Conservation (phyloP, 768 basidiomycete genomes). For the Rhizopogon sp. region DNA sequence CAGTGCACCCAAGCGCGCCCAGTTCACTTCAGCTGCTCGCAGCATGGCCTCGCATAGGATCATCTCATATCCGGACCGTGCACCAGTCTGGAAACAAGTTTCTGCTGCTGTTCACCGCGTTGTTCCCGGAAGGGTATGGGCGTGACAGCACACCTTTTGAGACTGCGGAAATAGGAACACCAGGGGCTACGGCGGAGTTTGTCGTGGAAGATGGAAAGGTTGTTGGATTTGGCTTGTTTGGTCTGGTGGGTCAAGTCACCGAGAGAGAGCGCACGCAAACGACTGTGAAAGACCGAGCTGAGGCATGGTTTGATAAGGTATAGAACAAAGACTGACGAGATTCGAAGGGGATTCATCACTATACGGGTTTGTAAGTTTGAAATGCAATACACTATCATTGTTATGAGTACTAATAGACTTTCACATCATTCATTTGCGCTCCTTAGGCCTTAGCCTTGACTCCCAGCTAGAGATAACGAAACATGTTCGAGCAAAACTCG, state of each 20-base stretch:
- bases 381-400: too few species aligned
- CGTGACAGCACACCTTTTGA: constrained; percentile 29
- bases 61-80: constrained; percentile 31
- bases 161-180: constrained; percentile 2
- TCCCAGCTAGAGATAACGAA: too few species aligned
- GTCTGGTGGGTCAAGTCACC: constrained; percentile 9
- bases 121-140: constrained; percentile 36
- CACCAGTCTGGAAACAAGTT: constrained; percentile 17
- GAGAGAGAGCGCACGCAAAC: constrained; percentile 16
- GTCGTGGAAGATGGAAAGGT: constrained; percentile 19
- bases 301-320: constrained; percentile 27
- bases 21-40: constrained; percentile 19
- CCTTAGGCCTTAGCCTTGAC: too few species aligned
- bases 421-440: too few species aligned
- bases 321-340: background rate
- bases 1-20: background rate
- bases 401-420: too few species aligned
- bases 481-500: too few species aligned
- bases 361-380: background rate
- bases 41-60: constrained; percentile 29
- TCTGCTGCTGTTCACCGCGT: constrained; percentile 12
- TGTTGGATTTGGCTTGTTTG: constrained; percentile 25
- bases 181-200: constrained; percentile 14
- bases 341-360: background rate
- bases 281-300: constrained; percentile 18